These are phyloP conservation scores for Chamaenerion angustifolium DNA, from an alignment of 345 rosid species.

Conservation along the genomic window DNA sequence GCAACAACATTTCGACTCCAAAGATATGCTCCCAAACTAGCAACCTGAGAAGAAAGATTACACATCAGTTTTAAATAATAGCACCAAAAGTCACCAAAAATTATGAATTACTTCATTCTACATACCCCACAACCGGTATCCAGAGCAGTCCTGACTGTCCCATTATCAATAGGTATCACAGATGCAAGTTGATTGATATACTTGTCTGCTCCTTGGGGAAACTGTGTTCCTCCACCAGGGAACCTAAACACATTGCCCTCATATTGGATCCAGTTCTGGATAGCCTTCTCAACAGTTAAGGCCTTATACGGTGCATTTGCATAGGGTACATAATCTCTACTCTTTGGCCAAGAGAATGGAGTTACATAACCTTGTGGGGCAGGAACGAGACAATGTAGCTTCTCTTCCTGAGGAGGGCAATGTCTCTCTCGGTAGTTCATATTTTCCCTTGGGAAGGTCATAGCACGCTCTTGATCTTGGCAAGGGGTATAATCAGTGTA, in stretches of 20 bases:
- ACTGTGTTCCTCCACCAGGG: constrained; percentile 99
- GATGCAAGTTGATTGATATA: constrained; percentile 92
- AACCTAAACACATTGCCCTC: constrained; percentile 92
- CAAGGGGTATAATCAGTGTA: constrained; percentile 93
- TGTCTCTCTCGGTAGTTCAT: constrained; percentile 93
- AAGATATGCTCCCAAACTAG: constrained; percentile 95
- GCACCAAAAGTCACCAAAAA: background rate
- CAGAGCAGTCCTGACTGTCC: constrained; percentile 89
- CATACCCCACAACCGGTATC: constrained; percentile 99
- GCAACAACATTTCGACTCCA: constrained; percentile 94
- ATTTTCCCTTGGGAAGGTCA: constrained; percentile 90
- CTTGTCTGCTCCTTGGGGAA: constrained; percentile 97
- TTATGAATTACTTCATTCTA: background rate
- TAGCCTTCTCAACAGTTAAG: constrained; percentile 97
- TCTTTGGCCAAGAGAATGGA: constrained; percentile 98
- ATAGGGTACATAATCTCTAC: constrained; percentile 91
- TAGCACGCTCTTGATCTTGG: constrained; percentile 90
- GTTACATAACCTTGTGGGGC: constrained; percentile 94
- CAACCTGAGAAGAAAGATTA: constrained; percentile 42
- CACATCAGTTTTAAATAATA: constrained; percentile 2
- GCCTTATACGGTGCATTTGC: constrained; percentile 98
- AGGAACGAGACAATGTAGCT: constrained; percentile 70
- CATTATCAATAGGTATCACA: constrained; percentile 73
- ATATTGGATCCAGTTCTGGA: constrained; percentile 97
- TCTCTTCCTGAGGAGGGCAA: constrained; percentile 62